Base-by-base conservation (phyloP, 805 yeast species). In the Brettanomyces naardenensis region DNA sequence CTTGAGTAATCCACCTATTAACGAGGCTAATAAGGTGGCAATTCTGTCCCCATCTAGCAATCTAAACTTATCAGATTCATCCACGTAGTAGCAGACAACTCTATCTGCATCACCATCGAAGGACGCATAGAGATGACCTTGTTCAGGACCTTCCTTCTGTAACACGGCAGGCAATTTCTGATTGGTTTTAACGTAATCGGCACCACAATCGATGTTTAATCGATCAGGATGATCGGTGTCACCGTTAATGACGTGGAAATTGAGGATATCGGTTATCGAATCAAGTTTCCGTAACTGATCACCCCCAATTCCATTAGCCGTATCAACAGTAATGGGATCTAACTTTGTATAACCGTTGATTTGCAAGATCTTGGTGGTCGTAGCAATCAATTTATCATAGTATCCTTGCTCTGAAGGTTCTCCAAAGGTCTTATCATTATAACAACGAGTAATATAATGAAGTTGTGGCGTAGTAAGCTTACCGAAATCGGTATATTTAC, bases 101-200 rank as follows among this genome's bases (percentile, higher is more conserved):
- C 98, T 71, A 58, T 92, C 98, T 4, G 98, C 97, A 58, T 92
- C 98, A 36, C 98, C 98, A 56, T 92, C 98, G 54, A 87, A 88
- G 1, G 95, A 85, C 5, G 94, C 81, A 50, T 75, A 81, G 36
- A 89, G 62, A 41, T 67, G 59, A 31, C 64, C 59, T 5, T 73
- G 62, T 2, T 45, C 50, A 0, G 78, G 73, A 5, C 46, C 39
- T 11, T 25, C 31, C 15, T 36, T 28, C 7, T 32, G 38, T 11
- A 83, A 64, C 28, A 78, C 80, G 3, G 64, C 58, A 6, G 98
- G 98, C 32, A 82, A 66, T 39, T 61, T 68, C 53, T 92, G 97
- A 56, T 78, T 76, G 3, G 96, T 87, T 60, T 92, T 92, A 39
- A 92, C 98, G 53, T 62, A 90, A 59, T 92, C 98, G 5, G 98